A percentile compares a stretch with the other conserved stretches of the same genome.
Evolutionary conservation across 768 basidiomycete species (phyloP).

Genomic region (Amylocystis lapponica): DNA sequence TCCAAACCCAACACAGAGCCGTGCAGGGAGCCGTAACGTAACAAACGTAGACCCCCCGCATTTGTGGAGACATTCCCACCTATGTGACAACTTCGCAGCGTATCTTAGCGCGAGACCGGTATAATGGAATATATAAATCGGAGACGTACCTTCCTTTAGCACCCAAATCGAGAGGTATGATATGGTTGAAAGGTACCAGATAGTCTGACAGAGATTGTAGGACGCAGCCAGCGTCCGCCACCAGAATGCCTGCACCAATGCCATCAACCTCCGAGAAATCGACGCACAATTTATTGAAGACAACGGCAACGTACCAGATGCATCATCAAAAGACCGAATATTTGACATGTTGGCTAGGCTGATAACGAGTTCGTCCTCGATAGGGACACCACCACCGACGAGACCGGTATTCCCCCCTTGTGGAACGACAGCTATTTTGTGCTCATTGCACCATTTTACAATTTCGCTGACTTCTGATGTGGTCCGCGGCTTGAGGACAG

Average conservation of each 20-base stretch:
- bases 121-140: slow-evolving; percentile 1
- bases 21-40: slow-evolving; percentile 93
- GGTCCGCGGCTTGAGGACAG: slow-evolving; percentile 85
- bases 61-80: slow-evolving; percentile 97
- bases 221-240: slow-evolving; percentile 92
- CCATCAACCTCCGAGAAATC: background rate
- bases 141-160: slow-evolving; percentile 82
- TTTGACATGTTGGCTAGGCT: slow-evolving; percentile 78
- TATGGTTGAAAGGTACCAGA: slow-evolving; percentile 82
- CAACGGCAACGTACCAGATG: slow-evolving; percentile 69
- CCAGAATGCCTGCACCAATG: slow-evolving; percentile 62
- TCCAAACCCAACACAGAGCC: slow-evolving; percentile 94
- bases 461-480: slow-evolving; percentile 86
- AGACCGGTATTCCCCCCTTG: slow-evolving; percentile 99
- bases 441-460: slow-evolving; percentile 78
- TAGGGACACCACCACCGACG: slow-evolving; percentile 90
- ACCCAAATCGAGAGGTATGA: slow-evolving; percentile 94
- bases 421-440: slow-evolving; percentile 85
- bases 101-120: background rate
- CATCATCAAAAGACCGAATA: slow-evolving; percentile 77
- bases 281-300: background rate
- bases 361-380: slow-evolving; percentile 83
- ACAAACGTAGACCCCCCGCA: slow-evolving; percentile 90
- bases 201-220: slow-evolving; percentile 84
- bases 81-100: slow-evolving; percentile 75